phyloP scores from a whole-genome alignment of 1,284 basidiomycete species.

The Trichosporon sp. region DNA sequence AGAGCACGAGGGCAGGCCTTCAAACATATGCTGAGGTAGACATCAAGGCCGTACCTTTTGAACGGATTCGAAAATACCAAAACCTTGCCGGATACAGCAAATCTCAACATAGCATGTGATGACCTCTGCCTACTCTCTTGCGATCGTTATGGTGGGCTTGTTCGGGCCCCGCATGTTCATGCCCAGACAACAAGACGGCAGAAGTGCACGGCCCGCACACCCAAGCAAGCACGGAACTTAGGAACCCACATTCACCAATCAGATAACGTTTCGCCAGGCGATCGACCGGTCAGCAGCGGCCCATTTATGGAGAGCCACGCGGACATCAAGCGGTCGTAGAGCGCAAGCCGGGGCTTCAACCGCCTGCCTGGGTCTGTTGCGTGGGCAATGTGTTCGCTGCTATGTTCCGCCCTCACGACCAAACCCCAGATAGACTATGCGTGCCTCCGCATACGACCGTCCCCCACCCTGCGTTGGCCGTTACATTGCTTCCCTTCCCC shows the following conservation, averaged over 20 bases:
- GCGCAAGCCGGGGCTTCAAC: no score
- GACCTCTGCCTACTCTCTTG: no score
- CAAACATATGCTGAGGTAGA: no score
- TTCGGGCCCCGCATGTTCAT: background rate
- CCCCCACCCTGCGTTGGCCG: background rate
- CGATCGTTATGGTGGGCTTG: background rate
- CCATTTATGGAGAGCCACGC: background rate
- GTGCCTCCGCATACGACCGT: background rate
- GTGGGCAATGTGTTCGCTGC: no score
- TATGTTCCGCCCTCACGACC: no score
- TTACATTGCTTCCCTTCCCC: background rate
- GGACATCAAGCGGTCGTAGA: background rate
- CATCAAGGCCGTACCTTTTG: background rate
- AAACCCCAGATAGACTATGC: no score
- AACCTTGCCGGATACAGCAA: background rate
- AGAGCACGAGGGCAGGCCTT: no score
- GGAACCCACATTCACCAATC: background rate
- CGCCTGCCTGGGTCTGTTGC: no score
- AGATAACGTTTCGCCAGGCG: background rate
- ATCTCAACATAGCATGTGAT: background rate
- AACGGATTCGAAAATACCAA: background rate
- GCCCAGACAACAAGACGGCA: background rate
- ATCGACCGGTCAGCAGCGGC: background rate
- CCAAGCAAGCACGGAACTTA: background rate
- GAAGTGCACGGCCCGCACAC: background rate